Percentiles rank a stretch among this genome's conserved stretches.
phyloP scores from a whole-genome alignment of 176 grass and related monocot species.

The Urochloa ruziziensis region DNA sequence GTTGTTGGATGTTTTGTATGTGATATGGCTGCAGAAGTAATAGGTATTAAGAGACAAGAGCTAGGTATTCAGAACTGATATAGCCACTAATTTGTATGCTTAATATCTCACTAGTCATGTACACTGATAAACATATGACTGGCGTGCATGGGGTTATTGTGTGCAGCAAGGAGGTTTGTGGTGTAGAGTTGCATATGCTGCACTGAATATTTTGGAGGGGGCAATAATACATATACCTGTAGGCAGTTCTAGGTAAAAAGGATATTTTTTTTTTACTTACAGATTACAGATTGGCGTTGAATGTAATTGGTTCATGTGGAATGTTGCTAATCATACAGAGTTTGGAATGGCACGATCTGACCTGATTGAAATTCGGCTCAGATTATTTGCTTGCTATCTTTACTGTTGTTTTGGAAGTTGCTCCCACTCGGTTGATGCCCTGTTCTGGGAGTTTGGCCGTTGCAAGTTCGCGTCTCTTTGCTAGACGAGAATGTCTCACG shows the following conservation, averaged over 20 bases:
- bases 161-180: not conserved
- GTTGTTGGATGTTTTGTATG: constrained; percentile 10
- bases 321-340: constrained; percentile 17
- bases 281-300: not conserved
- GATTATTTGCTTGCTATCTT: not conserved
- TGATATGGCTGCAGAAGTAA: not conserved
- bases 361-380: not conserved
- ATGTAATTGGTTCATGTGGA: not conserved
- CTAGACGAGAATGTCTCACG: not conserved
- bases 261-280: not conserved
- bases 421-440: not conserved
- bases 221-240: constrained; percentile 3
- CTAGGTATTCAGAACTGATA: constrained; percentile 7
- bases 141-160: not conserved
- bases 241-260: constrained; percentile 7
- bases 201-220: constrained; percentile 19
- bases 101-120: constrained; percentile 23
- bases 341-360: not conserved
- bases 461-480: not conserved
- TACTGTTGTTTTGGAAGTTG: not conserved
- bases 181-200: constrained; percentile 11
- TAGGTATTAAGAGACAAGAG: not conserved
- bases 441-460: not conserved
- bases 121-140: constrained; percentile 30
- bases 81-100: constrained; percentile 28